Evolutionary conservation across 1,284 basidiomycete genomes (phyloP), one percentile per base, ranked within the genome.

Genomic region (Rhodotorula sp.): DNA sequence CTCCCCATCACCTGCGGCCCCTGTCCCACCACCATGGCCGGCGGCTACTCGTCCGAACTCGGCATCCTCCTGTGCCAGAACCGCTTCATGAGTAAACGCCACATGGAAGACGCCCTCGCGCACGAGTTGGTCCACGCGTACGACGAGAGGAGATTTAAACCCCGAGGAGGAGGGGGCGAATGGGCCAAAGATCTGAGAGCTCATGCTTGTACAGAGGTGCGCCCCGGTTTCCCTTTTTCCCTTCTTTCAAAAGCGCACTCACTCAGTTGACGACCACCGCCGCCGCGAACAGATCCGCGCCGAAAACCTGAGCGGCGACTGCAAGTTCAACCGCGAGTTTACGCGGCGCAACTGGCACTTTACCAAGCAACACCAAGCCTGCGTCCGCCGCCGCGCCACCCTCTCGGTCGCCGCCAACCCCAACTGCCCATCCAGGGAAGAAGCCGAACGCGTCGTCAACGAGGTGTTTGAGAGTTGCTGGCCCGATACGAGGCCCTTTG

Each of bases 401-500:
- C 80, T 91, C 45, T 94, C 92, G 4, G 91, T 99, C 4, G 83
- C 85, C 55, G 86, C 86, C 18, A 94, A 97, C 80, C 89, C 92
- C 23, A 84, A 85, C n/a, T 98, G 93, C 80, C 87, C 88, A 3
- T 86, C 89, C 76, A 82, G 84, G 60, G 90, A 86, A 19, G 85
- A 89, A 62, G 95, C 95, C 8, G 91, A 93, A 80, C 85, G 86
- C 69, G 92, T 88, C 3, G 95, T 98, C 62, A 95, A 97, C 77
- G 92, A 97, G 81, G 95, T 97, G 58, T 99, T 91, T 89, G 91
- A 93, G 77, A 93, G 91, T 77, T 99, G 95, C 82, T 95, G 94
- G 82, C 88, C 87, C 61, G 95, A 99, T 81, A 98, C 95, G 12
- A 84, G 95, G 76, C 95, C 95, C 12, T 99, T 98, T 81, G 95